Conservation (phyloP, 2,329 filamentous ascomycete species). For the Pseudogymnoascus sp. region DNA sequence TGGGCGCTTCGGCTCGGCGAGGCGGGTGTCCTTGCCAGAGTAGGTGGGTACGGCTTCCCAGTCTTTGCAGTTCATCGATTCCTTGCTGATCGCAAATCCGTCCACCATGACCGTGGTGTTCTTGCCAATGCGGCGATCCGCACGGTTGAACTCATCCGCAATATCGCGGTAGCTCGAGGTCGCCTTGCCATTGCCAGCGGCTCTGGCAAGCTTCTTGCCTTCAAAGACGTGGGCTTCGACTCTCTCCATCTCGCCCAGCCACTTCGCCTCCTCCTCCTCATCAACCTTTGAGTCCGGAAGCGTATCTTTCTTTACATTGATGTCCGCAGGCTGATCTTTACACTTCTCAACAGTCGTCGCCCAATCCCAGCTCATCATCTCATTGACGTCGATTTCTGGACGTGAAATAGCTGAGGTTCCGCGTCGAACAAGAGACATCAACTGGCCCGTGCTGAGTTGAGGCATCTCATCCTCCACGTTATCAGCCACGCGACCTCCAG, state of each 20-base stretch:
- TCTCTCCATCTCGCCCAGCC: constrained; percentile 46
- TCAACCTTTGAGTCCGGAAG: constrained; percentile 26
- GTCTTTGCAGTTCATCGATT: constrained; percentile 41
- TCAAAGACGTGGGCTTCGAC: constrained; percentile 50
- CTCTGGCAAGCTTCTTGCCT: constrained; percentile 40
- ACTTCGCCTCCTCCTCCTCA: constrained; percentile 43
- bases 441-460: constrained; percentile 40
- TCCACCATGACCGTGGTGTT: constrained; percentile 48
- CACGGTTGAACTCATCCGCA: constrained; percentile 31
- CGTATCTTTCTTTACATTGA: constrained; percentile 28
- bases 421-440: constrained; percentile 45
- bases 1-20: constrained; percentile 39
- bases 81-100: constrained; percentile 47
- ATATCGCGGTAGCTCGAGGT: constrained; percentile 26
- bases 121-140: constrained; percentile 44
- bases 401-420: constrained; percentile 44
- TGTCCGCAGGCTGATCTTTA: constrained; percentile 40
- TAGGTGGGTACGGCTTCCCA: constrained; percentile 51
- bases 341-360: constrained; percentile 44
- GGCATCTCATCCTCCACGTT: constrained; percentile 38
- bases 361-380: constrained; percentile 50
- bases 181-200: constrained; percentile 24
- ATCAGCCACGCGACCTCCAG: constrained; percentile 9
- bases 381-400: constrained; percentile 43
- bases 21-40: constrained; percentile 43